Conservation (phyloP, 441 rosid genomes). For the Pelargonium myrrhifolium region DNA sequence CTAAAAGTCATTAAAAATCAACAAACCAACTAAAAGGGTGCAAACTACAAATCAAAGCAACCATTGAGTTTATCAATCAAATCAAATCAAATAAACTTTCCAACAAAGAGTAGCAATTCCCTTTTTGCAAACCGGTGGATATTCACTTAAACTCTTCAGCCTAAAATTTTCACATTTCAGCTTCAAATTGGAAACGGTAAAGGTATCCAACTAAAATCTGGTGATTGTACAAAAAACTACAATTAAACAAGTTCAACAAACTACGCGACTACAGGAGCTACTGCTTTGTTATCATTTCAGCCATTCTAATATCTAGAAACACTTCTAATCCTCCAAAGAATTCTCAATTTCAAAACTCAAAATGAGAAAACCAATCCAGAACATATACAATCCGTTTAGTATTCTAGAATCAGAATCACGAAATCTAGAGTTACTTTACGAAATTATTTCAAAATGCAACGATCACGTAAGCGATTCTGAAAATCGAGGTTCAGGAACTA, state of each 20-base stretch:
- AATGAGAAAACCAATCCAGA: neutral
- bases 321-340: neutral
- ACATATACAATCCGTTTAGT: neutral
- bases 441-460: conserved; percentile 3
- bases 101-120: too few species aligned
- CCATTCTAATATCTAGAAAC: neutral
- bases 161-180: neutral
- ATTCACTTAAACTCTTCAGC: too few species aligned
- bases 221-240: neutral
- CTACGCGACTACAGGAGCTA: neutral
- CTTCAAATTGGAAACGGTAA: neutral
- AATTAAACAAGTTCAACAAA: neutral
- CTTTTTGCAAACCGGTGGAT: too few species aligned
- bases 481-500: neutral
- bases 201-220: neutral
- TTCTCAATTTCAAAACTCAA: neutral
- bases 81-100: too few species aligned
- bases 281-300: neutral
- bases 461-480: neutral
- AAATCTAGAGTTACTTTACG: too few species aligned
- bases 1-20: too few species aligned
- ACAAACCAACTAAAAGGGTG: too few species aligned
- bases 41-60: too few species aligned
- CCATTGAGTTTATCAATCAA: too few species aligned
- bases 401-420: neutral